Evolutionary conservation across 2,329 filamentous ascomycete genomes (phyloP).

Genomic region (Harringtonia aguacate): DNA sequence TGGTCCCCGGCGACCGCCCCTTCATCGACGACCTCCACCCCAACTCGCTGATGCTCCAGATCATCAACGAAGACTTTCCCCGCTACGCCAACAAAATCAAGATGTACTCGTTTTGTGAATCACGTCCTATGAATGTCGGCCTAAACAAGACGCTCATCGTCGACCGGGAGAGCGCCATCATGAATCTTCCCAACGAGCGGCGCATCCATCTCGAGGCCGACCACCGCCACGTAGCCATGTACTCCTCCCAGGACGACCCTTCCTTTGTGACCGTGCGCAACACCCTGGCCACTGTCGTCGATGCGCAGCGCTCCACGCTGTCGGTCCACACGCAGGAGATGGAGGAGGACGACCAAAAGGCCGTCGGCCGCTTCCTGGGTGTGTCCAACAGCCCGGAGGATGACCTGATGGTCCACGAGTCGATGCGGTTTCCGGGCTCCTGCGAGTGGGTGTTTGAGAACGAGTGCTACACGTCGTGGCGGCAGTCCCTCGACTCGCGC

Average conservation of each 20-base stretch:
- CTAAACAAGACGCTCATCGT: conserved; percentile 18
- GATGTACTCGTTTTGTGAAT: conserved; percentile 23
- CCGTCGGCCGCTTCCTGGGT: conserved; percentile 5
- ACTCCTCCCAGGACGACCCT: conserved; percentile 1
- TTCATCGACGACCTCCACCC: conserved; percentile 21
- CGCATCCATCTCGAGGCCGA: conserved; percentile 18
- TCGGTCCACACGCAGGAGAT: not conserved
- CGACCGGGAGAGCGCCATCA: conserved; percentile 18
- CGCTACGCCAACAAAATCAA: conserved; percentile 12
- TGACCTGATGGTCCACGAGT: conserved; percentile 8
- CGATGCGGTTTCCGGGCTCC: not conserved
- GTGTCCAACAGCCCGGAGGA: conserved; percentile 10
- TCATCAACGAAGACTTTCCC: conserved; percentile 25
- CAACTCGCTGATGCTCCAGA: conserved; percentile 16
- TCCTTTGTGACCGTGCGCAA: conserved; percentile 14
- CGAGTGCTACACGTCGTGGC: conserved; percentile 5
- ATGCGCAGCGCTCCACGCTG: not conserved
- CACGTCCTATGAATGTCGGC: conserved; percentile 15
- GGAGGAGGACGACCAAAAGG: not conserved
- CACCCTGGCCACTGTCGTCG: conserved; percentile 12
- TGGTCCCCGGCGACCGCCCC: conserved; percentile 12
- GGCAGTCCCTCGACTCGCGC: not conserved
- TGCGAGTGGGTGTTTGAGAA: conserved; percentile 9
- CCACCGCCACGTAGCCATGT: conserved; percentile 20
- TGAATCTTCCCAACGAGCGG: conserved; percentile 19